Base-by-base conservation (phyloP, 805 yeast genomes). In the Kuraishia capsulata region DNA sequence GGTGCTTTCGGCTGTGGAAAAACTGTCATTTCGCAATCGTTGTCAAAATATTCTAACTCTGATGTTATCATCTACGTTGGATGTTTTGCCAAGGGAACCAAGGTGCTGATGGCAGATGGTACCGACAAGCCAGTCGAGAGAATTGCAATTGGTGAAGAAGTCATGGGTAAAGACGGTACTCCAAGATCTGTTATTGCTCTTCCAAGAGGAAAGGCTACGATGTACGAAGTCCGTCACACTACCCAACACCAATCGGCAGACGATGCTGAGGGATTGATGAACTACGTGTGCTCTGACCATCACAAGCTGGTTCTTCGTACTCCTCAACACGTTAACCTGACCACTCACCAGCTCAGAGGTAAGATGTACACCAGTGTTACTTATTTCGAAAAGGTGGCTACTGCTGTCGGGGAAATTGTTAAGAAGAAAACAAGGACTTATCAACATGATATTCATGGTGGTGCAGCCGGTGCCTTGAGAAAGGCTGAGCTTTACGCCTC, bases 1-100 rank as follows among this genome's bases (percentile, higher is more conserved):
- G 99, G 99, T 68, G 99, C 99, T 46, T 92, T 92, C 54, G 99
- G 99, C 47, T 92, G 97, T 67, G 99, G 99, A 65, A 92, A 89
- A 62, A 90, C 98, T 10, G 98, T 90, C 54, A 90, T 90, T 60
- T 90, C 98, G 21, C 98, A 90, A 69, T 87, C 97, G 1, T 72
- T 92, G 59, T 90, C 97, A 47, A 92, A 92, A 64, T 92, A 80
- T 67, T 92, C 98, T 43, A 92, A 92, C 75, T 92, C 97, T 17
- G 98, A 92, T 62, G 83, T 87, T 41, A 92, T 92, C 59, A 83
- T 90, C 56, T 92, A 92, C 56, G 96, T 87, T 40, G 98, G 97
- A 42, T 77, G 26, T 23, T 23, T 23, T 23, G 26, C 26, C 36
- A 59, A 59, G 43, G 67, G 67, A 32, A 62, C 69, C 14, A 41